Conservation (phyloP, 768 basidiomycete species). For the Lentinula detonsa region DNA sequence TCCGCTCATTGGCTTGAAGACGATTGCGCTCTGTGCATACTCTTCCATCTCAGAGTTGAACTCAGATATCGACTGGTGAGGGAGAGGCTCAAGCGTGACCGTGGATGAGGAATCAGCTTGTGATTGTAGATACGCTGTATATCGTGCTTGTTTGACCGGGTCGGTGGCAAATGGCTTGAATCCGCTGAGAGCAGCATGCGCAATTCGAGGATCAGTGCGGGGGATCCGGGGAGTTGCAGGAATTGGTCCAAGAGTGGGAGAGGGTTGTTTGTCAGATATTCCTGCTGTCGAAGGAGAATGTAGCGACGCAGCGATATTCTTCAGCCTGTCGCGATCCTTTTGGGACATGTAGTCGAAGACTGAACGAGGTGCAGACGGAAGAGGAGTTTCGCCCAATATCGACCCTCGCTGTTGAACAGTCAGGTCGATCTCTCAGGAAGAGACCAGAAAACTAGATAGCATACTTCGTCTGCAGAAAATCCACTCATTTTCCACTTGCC, state of each 20-base stretch:
- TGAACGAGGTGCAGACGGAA: slow-evolving; percentile 66
- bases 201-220: slow-evolving; percentile 67
- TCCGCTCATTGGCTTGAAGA: slow-evolving; percentile 89
- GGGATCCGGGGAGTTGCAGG: slow-evolving; percentile 42
- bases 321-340: slow-evolving; percentile 84
- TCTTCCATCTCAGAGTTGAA: slow-evolving; percentile 82
- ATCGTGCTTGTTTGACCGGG: slow-evolving; percentile 77
- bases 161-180: slow-evolving; percentile 85
- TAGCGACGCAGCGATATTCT: slow-evolving; percentile 40
- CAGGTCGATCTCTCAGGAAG: background rate
- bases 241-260: slow-evolving; percentile 16
- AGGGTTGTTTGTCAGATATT: slow-evolving; percentile 15
- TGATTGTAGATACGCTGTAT: slow-evolving; percentile 73
- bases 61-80: slow-evolving; percentile 55
- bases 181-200: slow-evolving; percentile 80
- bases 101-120: slow-evolving; percentile 49
- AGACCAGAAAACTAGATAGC: slow-evolving; percentile 14
- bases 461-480: slow-evolving; percentile 70
- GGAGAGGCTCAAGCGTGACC: slow-evolving; percentile 41
- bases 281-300: slow-evolving; percentile 16
- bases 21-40: slow-evolving; percentile 78
- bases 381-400: slow-evolving; percentile 75
- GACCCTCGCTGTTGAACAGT: slow-evolving; percentile 58
- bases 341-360: slow-evolving; percentile 93
- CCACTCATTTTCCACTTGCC: slow-evolving; percentile 47